Conservation (phyloP, 352 stramenopile species). For the Achlya hypogyna region DNA sequence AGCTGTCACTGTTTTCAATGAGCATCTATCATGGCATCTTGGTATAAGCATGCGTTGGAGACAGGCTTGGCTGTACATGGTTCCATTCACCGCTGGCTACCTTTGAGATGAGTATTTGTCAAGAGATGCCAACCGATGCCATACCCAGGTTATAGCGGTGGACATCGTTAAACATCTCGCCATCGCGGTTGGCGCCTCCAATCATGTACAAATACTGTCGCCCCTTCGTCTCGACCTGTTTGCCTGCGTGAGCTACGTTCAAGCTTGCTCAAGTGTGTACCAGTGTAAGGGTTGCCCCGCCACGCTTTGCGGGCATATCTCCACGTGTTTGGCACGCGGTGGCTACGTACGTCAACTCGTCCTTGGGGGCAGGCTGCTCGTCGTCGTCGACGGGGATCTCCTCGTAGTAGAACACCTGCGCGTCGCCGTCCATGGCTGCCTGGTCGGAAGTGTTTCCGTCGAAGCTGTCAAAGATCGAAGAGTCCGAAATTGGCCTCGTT, state of each 20-base stretch:
- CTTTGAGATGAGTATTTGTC: neutral
- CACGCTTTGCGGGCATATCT: slow-evolving; percentile 10
- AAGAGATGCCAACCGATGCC: neutral
- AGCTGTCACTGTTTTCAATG: slow-evolving; percentile 3
- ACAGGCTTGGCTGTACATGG: neutral
- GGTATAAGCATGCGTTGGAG: slow-evolving; percentile 10
- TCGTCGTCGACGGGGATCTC: slow-evolving; percentile 10
- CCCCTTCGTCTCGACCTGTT: neutral
- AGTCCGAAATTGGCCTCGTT: neutral
- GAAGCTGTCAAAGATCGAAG: slow-evolving; percentile 4
- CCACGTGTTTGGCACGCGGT: neutral
- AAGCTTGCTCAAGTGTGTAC: neutral
- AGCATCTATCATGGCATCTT: slow-evolving; percentile 23
- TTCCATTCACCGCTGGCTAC: neutral
- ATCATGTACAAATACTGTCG: slow-evolving; percentile 45
- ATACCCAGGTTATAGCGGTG: slow-evolving; percentile 46
- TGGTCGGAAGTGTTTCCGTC: too few species aligned
- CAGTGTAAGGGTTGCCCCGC: slow-evolving; percentile 3
- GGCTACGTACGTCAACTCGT: neutral
- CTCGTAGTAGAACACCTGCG: slow-evolving; percentile 19
- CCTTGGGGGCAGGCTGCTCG: neutral
- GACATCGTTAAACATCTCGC: slow-evolving; percentile 42
- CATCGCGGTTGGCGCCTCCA: slow-evolving; percentile 46
- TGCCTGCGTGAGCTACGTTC: neutral
- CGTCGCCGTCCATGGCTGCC: neutral